Evolutionary conservation across 1,139 yeast species (phyloP).

Genomic region (Nakaseomyces delphensis): DNA sequence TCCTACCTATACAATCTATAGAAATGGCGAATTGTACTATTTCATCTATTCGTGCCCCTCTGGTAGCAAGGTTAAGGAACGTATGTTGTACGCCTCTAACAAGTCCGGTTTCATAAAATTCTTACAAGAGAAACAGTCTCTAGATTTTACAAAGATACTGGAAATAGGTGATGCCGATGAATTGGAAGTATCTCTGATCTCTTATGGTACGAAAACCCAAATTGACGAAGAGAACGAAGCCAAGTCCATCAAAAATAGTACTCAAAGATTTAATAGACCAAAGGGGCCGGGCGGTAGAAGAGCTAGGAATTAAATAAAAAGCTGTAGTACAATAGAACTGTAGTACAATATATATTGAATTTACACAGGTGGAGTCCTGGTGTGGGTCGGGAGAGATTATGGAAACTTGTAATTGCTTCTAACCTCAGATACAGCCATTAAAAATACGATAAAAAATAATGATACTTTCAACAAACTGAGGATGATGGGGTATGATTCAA

Average conservation of each 20-base stretch:
- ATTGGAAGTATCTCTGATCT: constrained; percentile 36
- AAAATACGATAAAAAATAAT: too few species aligned
- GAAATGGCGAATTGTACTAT: constrained; percentile 18
- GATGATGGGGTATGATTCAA: too few species aligned
- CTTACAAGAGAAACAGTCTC: constrained; percentile 34
- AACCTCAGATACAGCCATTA: too few species aligned
- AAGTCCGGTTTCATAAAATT: constrained; percentile 57
- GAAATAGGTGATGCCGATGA: constrained; percentile 68
- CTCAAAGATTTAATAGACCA: constrained; percentile 42
- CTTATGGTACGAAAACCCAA: constrained; percentile 15
- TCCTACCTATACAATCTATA: constrained; percentile 56
- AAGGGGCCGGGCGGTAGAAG: constrained; percentile 41
- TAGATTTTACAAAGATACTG: constrained; percentile 37
- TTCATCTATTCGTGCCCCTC: constrained; percentile 88
- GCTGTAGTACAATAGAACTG: too few species aligned
- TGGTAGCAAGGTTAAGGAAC: constrained; percentile 77
- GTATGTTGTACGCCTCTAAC: constrained; percentile 88
- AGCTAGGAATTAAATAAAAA: constrained; percentile 11
- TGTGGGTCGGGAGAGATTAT: too few species aligned
- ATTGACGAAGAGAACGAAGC: constrained; percentile 14
- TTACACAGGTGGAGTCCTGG: too few species aligned
- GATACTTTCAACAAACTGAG: too few species aligned
- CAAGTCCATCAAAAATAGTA: constrained; percentile 15
- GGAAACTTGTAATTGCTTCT: too few species aligned
- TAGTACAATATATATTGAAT: constrained; percentile 7